Percentiles rank a stretch among this genome's conserved stretches.
These are phyloP conservation scores for Tillandsia leiboldiana DNA, from an alignment of 176 grass and related monocot species.

Conservation along the genomic window DNA sequence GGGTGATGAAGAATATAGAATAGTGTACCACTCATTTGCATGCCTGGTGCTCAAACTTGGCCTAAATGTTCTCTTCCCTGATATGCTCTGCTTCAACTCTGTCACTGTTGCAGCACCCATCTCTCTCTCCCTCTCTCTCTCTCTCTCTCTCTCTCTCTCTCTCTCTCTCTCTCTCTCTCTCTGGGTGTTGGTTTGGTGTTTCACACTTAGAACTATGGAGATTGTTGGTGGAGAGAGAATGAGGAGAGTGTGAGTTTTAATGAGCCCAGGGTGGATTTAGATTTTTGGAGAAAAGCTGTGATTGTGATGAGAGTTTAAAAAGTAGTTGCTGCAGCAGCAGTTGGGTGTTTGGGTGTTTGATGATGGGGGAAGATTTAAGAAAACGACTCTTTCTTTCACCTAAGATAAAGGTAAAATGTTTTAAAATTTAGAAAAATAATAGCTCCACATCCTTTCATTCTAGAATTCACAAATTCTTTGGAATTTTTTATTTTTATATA, in stretches of 20 bases:
- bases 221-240: constrained; percentile 11
- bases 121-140: too few species aligned
- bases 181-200: neutral
- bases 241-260: constrained; percentile 13
- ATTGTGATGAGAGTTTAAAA: constrained; percentile 31
- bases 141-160: constrained; percentile 21
- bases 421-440: neutral
- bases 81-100: constrained; percentile 86
- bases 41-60: constrained; percentile 60
- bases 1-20: constrained; percentile 8
- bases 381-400: neutral
- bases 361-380: neutral
- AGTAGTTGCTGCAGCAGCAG: neutral
- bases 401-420: neutral
- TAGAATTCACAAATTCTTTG: neutral
- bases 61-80: constrained; percentile 79
- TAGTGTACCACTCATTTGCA: constrained; percentile 60
- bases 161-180: neutral
- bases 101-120: constrained; percentile 89
- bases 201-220: neutral
- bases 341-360: constrained; percentile 9
- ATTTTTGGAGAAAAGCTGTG: neutral
- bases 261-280: constrained; percentile 35
- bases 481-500: neutral
- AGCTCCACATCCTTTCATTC: neutral